Evolutionary conservation across 2,329 filamentous ascomycete species (phyloP), one percentile per base, ranked within the genome.

Genomic region (Alternaria ethzedia): DNA sequence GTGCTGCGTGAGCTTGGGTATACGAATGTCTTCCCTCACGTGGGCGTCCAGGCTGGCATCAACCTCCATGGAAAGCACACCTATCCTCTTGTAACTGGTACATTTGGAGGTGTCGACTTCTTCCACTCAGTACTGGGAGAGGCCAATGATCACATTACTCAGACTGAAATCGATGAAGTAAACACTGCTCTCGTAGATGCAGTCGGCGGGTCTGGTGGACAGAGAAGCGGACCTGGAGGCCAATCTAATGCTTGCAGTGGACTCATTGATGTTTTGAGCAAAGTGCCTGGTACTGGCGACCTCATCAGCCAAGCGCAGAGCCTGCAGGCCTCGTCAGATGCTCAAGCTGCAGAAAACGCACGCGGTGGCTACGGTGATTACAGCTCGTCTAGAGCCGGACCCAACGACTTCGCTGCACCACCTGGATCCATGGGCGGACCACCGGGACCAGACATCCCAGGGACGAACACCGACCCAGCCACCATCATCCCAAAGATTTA

Each of bases 391-490:
- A 78, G 78, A 50, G 79, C 78, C 30, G 71, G 72, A 21, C 70
- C 75, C 52, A 47, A 58, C 15, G 70, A 79, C 2, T 82, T 83
- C 57, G 78, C 77, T n/a, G 80, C 78, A 15, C 80, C 79, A 51
- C 82, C 82, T 46, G 83, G 83, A 49, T 82, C 82, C 20, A 75
- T 79, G 15, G 80, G 81, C 43, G 82, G 79, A 6, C 80, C 82
- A 26, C 81, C 82, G 45, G 81, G 80, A 11, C 82, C 81, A 67
- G 81, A 88, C 13, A 88, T 94, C 10, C 91, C 91, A 20, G 93
- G 91, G 6, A 92, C 94, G 85, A 91, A 88, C 72, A 92, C 96
- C 63, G 94, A 97, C 59, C 82, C 82, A 3, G 75, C 81, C 21
- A 80, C 76, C 23, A 75, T 82, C 23, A 79, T 84, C 36, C 76